These are phyloP conservation scores for Suhomyces faveliae DNA, from an alignment of 805 yeast genomes.

Conservation along the genomic window DNA sequence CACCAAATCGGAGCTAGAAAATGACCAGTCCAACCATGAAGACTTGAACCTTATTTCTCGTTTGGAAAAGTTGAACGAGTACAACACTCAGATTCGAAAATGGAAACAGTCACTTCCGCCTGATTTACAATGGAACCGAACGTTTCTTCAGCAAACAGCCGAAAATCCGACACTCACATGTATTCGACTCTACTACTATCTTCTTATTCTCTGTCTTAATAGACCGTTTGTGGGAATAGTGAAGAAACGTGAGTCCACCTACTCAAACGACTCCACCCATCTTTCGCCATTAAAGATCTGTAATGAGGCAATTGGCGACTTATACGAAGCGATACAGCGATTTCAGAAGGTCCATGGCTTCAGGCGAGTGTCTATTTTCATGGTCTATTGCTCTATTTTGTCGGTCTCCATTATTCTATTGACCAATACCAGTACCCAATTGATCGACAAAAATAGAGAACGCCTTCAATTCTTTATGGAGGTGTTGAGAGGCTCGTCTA, in stretches of 20 bases:
- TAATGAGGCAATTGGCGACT: constrained; percentile 40
- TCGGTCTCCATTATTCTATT: constrained; percentile 43
- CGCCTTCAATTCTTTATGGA: constrained; percentile 39
- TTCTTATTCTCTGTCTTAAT: constrained; percentile 56
- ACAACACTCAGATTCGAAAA: constrained; percentile 47
- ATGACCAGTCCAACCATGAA: constrained; percentile 26
- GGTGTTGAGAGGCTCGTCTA: constrained; percentile 40
- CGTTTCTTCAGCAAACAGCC: constrained; percentile 39
- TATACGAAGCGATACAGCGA: constrained; percentile 36
- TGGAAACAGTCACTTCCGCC: constrained; percentile 54
- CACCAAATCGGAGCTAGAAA: constrained; percentile 34
- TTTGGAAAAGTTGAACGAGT: constrained; percentile 39
- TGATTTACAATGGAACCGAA: constrained; percentile 49
- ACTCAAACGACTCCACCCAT: constrained; percentile 13
- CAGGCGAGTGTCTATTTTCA: constrained; percentile 43
- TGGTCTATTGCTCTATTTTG: constrained; percentile 47
- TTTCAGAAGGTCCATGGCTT: constrained; percentile 42
- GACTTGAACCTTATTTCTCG: constrained; percentile 44
- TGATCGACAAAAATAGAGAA: constrained; percentile 24
- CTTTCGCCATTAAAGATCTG: constrained; percentile 36
- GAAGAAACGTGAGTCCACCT: constrained; percentile 9
- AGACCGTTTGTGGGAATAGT: constrained; percentile 53
- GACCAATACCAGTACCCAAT: constrained; percentile 27
- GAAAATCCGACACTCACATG: constrained; percentile 54
- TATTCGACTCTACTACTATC: constrained; percentile 57